Evolutionary conservation across 129 eudicot species (phyloP), one percentile per base, ranked within the genome.

Genomic region (Ambrosia artemisiifolia): DNA sequence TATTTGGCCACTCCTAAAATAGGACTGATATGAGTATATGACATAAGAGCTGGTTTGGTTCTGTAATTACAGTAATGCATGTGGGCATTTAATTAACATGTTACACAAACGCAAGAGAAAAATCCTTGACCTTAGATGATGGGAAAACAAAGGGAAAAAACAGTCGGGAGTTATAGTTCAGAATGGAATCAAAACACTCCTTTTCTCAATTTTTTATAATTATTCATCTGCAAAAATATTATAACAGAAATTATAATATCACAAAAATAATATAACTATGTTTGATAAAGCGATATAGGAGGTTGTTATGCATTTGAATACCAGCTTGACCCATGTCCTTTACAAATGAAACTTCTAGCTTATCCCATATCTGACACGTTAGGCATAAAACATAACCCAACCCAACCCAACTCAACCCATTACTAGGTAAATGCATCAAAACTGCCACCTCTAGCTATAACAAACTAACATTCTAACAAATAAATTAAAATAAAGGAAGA

Each of bases 361-460:
- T 60, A 60, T 24, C 38, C 11, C 24, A 13, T 24, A 24, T 67
- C 28, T 44, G 57, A 47, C 11, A 24, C 11, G 3, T 48, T 30
- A 14, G 32, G 53, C 40, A 48, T 51, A 35, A 51, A 69, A 50
- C 35, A 69, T 50, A 53, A 69, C 61, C 36, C 36, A 69, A 18
- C 30, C 53, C 74, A 33, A 69, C 61, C 36, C 36, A 69, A 18
- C 30, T 69, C 63, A 53, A n/a, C 50, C 62, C 74, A 33, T 51
- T 34, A 10, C 59, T 51, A 69, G 47, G 63, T 69, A 51, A 14
- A 50, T 33, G 47, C 63, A 12, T 53, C 33, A 28, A 51, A 69
- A 34, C 42, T 34, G 63, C 36, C 63, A 35, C 50, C 63, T 18
- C 74, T 18, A 51, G 74, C 28, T 4, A 47, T 33, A 7, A 71